Percentiles rank a stretch among this genome's conserved stretches.
Evolutionary conservation across 2,329 filamentous ascomycete species (phyloP).

Genomic region (Neodidymelliopsis sp.): DNA sequence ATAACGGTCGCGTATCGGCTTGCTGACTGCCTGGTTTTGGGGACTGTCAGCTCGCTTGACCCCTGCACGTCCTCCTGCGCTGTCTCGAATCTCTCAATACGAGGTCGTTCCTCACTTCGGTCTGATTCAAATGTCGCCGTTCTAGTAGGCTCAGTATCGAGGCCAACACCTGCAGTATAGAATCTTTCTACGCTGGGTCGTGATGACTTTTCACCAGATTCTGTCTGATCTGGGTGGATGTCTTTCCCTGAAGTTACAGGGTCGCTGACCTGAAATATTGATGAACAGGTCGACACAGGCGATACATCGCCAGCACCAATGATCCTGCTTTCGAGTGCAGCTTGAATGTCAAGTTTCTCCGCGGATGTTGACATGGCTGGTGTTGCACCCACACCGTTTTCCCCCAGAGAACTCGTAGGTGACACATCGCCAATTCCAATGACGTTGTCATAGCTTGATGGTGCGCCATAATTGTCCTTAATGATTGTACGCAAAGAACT

Average conservation of each 20-base stretch:
- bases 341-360: slow-evolving; percentile 21
- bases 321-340: slow-evolving; percentile 28
- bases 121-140: background rate
- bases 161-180: slow-evolving; percentile 3
- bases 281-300: slow-evolving; percentile 29
- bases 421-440: slow-evolving; percentile 36
- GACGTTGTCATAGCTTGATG: slow-evolving; percentile 22
- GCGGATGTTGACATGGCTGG: background rate
- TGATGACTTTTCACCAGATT: background rate
- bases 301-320: slow-evolving; percentile 37
- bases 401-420: slow-evolving; percentile 16
- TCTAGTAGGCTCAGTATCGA: background rate
- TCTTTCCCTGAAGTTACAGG: too few relatives aligned
- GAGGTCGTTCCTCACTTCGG: slow-evolving; percentile 22
- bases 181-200: slow-evolving; percentile 1
- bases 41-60: slow-evolving; percentile 22
- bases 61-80: slow-evolving; percentile 14
- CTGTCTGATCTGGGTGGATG: too few relatives aligned
- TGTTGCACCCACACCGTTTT: background rate
- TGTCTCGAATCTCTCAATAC: slow-evolving; percentile 20
- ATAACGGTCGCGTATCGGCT: slow-evolving; percentile 10
- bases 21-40: slow-evolving; percentile 16
- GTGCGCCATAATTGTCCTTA: background rate
- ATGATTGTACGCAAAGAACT: background rate
- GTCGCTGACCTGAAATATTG: too few relatives aligned